phyloP scores from a whole-genome alignment of 768 basidiomycete species.

The Pleurotus tuoliensis region DNA sequence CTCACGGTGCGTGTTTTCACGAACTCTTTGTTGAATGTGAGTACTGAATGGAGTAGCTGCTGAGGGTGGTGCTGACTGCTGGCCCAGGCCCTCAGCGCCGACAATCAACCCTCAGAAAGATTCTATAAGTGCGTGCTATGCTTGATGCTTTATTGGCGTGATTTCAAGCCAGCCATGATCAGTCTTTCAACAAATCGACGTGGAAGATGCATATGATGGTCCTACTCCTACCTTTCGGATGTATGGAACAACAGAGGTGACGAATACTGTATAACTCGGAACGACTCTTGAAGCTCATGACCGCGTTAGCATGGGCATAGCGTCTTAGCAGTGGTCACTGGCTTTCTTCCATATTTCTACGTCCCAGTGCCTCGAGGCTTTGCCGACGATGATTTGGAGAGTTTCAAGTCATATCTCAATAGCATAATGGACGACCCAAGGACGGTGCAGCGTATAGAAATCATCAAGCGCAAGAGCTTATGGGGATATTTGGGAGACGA shows the following conservation, averaged over 20 bases:
- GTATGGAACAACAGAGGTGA: slow-evolving; percentile 89
- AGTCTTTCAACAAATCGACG: slow-evolving; percentile 98
- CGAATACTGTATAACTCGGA: slow-evolving; percentile 8
- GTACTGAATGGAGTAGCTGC: slow-evolving; percentile 36
- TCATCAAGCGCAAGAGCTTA: slow-evolving; percentile 65
- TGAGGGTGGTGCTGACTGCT: slow-evolving; percentile 75
- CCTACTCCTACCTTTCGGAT: slow-evolving; percentile 50
- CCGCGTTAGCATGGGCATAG: slow-evolving; percentile 73
- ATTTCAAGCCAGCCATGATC: background rate
- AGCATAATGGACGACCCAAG: slow-evolving; percentile 41
- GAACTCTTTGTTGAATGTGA: background rate
- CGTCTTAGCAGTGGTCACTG: slow-evolving; percentile 76
- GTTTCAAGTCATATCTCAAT: slow-evolving; percentile 71
- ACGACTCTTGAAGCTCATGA: background rate
- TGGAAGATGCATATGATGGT: slow-evolving; percentile 62
- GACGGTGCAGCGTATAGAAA: slow-evolving; percentile 49
- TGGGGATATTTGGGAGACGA: slow-evolving; percentile 91
- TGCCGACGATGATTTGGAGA: slow-evolving; percentile 54
- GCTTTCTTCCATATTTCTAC: slow-evolving; percentile 93
- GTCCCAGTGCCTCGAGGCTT: slow-evolving; percentile 86
- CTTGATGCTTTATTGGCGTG: background rate
- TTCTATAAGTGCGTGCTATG: slow-evolving; percentile 52
- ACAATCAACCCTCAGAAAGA: slow-evolving; percentile 58
- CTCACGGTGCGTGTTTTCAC: slow-evolving; percentile 33
- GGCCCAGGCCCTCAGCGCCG: slow-evolving; percentile 62